phyloP scores from a whole-genome alignment of 768 basidiomycete species.

The Mycena epipterygia region DNA sequence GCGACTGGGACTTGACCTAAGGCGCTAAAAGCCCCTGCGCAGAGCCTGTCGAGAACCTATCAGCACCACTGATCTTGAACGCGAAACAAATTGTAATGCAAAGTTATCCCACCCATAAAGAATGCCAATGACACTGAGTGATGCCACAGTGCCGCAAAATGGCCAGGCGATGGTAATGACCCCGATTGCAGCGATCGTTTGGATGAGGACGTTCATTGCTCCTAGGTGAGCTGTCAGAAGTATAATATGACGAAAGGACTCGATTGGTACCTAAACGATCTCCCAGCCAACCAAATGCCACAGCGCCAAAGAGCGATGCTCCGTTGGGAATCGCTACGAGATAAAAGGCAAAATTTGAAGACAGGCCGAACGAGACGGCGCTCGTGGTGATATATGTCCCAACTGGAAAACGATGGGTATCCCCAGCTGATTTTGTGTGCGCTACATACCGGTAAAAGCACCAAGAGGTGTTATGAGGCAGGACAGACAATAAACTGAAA shows the following conservation, averaged over 20 bases:
- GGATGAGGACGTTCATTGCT: conserved; percentile 10
- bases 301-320: conserved; percentile 59
- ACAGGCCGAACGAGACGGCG: conserved; percentile 17
- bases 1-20: conserved; percentile 52
- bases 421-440: background rate
- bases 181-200: background rate
- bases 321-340: conserved; percentile 60
- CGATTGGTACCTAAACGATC: conserved; percentile 56
- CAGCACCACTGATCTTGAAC: too few species aligned
- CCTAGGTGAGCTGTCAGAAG: background rate
- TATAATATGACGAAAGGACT: background rate
- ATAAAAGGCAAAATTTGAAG: conserved; percentile 53
- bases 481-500: conserved; percentile 8
- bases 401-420: background rate
- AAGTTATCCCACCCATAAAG: conserved; percentile 1
- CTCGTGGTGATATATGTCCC: conserved; percentile 42
- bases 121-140: background rate
- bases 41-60: conserved; percentile 41
- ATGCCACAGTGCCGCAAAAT: conserved; percentile 12
- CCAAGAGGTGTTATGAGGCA: conserved; percentile 59
- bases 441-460: conserved; percentile 52
- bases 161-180: conserved; percentile 15
- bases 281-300: conserved; percentile 50
- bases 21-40: conserved; percentile 57
- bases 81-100: background rate